Evolutionary conservation across 2,329 filamentous ascomycete species (phyloP).

Genomic region (Fusarium floridanum): DNA sequence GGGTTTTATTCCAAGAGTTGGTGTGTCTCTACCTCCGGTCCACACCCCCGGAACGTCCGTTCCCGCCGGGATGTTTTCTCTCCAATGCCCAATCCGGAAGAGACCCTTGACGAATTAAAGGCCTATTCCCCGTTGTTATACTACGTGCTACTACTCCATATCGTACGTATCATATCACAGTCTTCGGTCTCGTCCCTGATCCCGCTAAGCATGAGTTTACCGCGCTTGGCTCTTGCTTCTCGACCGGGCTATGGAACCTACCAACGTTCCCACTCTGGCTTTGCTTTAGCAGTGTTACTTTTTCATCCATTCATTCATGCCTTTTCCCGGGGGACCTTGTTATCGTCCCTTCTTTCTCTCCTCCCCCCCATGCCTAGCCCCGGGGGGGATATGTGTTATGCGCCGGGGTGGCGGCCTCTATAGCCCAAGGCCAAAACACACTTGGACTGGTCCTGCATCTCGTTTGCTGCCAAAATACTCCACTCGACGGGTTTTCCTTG

Average conservation of each 20-base stretch:
- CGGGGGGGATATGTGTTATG: slow-evolving; percentile 3
- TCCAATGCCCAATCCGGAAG: slow-evolving; percentile 1
- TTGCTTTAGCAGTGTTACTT: not conserved
- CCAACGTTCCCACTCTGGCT: not conserved
- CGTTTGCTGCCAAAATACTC: not conserved
- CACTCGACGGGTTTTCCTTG: not conserved
- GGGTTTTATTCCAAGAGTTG: not conserved
- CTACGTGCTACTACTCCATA: not conserved
- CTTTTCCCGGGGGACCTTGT: slow-evolving; percentile 1
- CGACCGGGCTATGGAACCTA: not conserved
- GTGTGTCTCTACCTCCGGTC: not conserved
- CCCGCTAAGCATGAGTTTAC: slow-evolving; percentile 7
- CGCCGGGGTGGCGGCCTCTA: slow-evolving; percentile 9
- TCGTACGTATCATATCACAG: slow-evolving; percentile 2
- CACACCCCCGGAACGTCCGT: slow-evolving; percentile 2
- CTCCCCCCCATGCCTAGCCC: slow-evolving; percentile 7
- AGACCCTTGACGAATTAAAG: not conserved
- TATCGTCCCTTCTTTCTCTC: slow-evolving; percentile 2
- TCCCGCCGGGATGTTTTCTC: not conserved
- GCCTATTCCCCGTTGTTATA: slow-evolving; percentile 5
- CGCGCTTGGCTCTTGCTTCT: not conserved
- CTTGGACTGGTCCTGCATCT: slow-evolving; percentile 10
- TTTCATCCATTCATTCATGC: slow-evolving; percentile 26
- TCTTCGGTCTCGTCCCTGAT: slow-evolving; percentile 24
- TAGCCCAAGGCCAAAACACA: not conserved